Conservation (phyloP, 2,329 filamentous ascomycete genomes). For the Pezicula carpinea region DNA sequence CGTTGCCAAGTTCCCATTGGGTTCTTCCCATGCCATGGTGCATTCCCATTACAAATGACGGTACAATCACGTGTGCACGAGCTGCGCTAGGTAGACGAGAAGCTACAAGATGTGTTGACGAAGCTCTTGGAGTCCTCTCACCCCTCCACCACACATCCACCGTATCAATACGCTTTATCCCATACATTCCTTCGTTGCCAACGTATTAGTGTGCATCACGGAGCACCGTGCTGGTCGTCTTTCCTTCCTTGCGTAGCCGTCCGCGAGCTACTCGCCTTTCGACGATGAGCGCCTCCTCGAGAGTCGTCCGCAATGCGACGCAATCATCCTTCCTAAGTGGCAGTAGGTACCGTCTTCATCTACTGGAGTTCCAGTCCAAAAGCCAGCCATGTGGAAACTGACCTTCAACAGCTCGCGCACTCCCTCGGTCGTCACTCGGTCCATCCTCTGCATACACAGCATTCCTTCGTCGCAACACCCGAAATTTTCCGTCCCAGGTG, state of each 20-base stretch:
- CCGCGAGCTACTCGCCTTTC: neutral
- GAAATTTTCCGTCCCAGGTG: slow-evolving; percentile 25
- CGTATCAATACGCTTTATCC: neutral
- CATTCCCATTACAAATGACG: neutral
- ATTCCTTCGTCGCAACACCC: slow-evolving; percentile 29
- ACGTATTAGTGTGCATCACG: neutral
- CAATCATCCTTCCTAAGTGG: slow-evolving; percentile 25
- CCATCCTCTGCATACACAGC: slow-evolving; percentile 26
- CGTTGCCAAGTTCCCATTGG: too few species aligned
- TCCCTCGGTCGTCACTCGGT: slow-evolving; percentile 21
- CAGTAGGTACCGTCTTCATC: slow-evolving; percentile 18
- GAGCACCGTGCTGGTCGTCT: neutral
- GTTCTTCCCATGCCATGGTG: neutral
- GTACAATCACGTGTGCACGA: neutral
- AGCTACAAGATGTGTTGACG: neutral
- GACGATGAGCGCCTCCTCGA: slow-evolving; percentile 31
- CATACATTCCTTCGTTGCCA: neutral
- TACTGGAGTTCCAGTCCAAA: neutral
- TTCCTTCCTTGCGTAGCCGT: neutral
- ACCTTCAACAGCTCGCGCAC: slow-evolving; percentile 22
- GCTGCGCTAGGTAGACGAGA: neutral
- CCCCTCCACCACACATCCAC: neutral
- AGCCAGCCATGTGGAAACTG: neutral
- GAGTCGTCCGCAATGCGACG: slow-evolving; percentile 30
- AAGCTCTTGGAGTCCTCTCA: neutral